These are phyloP conservation scores for Misopates orontium DNA, from an alignment of 257 asterid species.

Conservation along the genomic window DNA sequence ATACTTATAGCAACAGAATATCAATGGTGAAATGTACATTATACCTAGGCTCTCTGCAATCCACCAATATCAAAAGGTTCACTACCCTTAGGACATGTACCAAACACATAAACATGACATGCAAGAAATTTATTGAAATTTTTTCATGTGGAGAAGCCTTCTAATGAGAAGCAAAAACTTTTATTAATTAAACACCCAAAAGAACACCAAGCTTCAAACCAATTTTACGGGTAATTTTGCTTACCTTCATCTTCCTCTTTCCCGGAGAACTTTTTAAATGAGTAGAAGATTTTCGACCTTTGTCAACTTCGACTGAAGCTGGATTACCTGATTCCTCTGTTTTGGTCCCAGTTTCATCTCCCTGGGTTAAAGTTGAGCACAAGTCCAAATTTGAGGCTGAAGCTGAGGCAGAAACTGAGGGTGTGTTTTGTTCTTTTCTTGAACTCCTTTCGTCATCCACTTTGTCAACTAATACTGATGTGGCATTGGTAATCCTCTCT, in stretches of 20 bases:
- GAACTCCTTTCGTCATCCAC: slow-evolving; percentile 18
- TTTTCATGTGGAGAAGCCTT: slow-evolving; percentile 20
- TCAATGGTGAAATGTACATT: neutral
- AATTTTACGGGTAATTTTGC: no score
- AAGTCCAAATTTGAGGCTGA: neutral
- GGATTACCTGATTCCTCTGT: slow-evolving; percentile 27
- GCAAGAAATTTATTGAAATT: neutral
- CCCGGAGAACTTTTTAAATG: slow-evolving; percentile 52
- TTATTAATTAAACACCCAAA: no score
- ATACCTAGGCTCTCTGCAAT: no score
- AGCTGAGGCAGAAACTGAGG: neutral
- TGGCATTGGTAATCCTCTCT: slow-evolving; percentile 27
- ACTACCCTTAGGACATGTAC: slow-evolving; percentile 23
- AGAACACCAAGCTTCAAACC: no score
- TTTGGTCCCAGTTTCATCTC: slow-evolving; percentile 37
- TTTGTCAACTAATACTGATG: slow-evolving; percentile 23
- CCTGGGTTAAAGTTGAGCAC: slow-evolving; percentile 31
- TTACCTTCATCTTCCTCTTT: slow-evolving; percentile 83
- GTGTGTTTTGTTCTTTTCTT: slow-evolving; percentile 21
- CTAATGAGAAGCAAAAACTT: no score
- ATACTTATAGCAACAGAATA: neutral
- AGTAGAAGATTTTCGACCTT: slow-evolving; percentile 46
- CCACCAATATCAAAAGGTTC: no score
- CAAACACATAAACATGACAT: slow-evolving; percentile 33
- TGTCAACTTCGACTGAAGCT: slow-evolving; percentile 31